Base-by-base conservation (phyloP, 495 filamentous ascomycete species). In the Parathielavia appendiculata region DNA sequence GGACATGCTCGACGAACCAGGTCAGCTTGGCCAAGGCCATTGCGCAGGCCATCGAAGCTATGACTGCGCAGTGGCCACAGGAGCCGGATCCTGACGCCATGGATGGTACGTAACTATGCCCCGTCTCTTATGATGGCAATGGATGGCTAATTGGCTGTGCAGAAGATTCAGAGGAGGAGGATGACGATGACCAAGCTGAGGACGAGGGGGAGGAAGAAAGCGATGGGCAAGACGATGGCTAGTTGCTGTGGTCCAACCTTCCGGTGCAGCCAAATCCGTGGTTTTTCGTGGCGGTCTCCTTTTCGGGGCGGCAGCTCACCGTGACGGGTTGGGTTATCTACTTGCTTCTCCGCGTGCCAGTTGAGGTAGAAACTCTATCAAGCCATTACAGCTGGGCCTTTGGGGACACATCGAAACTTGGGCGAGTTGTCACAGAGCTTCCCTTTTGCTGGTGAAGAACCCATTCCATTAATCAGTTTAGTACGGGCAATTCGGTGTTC, bases 81-180 rank as follows among this genome's bases (percentile, higher is more conserved):
- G 45, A 19, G 1, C 35, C 32, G 12, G 44, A 41, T 4, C 35
- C 53, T 35, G 19, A 46, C 3, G 8, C 22, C 7, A 34, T 34
- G 36, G 35, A 57, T 32, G 47, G 55, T 57, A 57, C n/a, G 54
- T 34, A 3, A 30, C 6, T 19, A n/a, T 11, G 39, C 5, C 1
- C 3, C 35, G 4, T 2, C n/a, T 20, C 16, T 14, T 22, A 1
- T 38, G 17, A 36, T 34, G n/a, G 1, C 10, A 11, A 23, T 12
- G 4, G 0, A 17, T 30, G 13, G 5, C 43, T 49, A 6, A 54
- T 32, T 1, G 4, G 0, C 10, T 43, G 32, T 1, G 43, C 11
- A 45, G 56, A 51, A 14, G 54, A 51, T 32, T 49, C 45, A 0
- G 63, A 58, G 6, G 60, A 60, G 1, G 60, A 59, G 3, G 51